Evolutionary conservation across 1,139 yeast species (phyloP).

Genomic region (Hemisphaericaspora subhashii): DNA sequence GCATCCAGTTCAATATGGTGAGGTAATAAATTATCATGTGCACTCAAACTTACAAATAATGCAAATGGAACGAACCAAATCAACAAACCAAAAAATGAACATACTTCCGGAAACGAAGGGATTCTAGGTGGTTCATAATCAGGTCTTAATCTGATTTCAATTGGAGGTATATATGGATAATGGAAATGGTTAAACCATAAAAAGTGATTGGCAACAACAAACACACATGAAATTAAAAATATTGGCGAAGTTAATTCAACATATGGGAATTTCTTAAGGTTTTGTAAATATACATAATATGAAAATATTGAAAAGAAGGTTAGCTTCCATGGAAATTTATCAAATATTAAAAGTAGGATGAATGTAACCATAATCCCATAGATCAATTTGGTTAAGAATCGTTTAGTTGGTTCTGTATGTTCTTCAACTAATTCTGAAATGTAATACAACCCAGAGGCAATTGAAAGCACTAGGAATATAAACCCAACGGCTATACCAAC

Average conservation of each 20-base stretch:
- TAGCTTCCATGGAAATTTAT: slow-evolving; percentile 72
- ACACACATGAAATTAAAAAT: slow-evolving; percentile 67
- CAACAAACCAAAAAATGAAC: slow-evolving; percentile 90
- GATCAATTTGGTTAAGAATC: slow-evolving; percentile 63
- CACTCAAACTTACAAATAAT: slow-evolving; percentile 86
- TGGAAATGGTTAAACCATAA: slow-evolving; percentile 89
- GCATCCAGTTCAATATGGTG: slow-evolving; percentile 42
- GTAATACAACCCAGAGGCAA: slow-evolving; percentile 88
- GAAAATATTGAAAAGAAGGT: slow-evolving; percentile 67
- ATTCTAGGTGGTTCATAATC: slow-evolving; percentile 65
- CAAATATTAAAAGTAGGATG: slow-evolving; percentile 61
- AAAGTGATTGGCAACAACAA: slow-evolving; percentile 80
- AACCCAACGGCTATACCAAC: slow-evolving; percentile 77
- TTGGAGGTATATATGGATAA: slow-evolving; percentile 59
- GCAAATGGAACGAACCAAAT: slow-evolving; percentile 96
- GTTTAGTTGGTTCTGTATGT: slow-evolving; percentile 80
- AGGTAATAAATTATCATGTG: slow-evolving; percentile 88
- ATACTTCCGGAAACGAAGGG: slow-evolving; percentile 83
- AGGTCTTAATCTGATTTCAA: slow-evolving; percentile 55
- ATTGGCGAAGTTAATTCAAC: slow-evolving; percentile 71
- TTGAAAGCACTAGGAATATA: slow-evolving; percentile 54
- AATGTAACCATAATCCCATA: slow-evolving; percentile 56
- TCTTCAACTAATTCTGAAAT: slow-evolving; percentile 92
- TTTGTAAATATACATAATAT: slow-evolving; percentile 72
- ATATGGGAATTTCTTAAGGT: slow-evolving; percentile 78